Evolutionary conservation across 495 filamentous ascomycete species (phyloP), one percentile per base, ranked within the genome.

Genomic region (Penicillium atrosanguineum): DNA sequence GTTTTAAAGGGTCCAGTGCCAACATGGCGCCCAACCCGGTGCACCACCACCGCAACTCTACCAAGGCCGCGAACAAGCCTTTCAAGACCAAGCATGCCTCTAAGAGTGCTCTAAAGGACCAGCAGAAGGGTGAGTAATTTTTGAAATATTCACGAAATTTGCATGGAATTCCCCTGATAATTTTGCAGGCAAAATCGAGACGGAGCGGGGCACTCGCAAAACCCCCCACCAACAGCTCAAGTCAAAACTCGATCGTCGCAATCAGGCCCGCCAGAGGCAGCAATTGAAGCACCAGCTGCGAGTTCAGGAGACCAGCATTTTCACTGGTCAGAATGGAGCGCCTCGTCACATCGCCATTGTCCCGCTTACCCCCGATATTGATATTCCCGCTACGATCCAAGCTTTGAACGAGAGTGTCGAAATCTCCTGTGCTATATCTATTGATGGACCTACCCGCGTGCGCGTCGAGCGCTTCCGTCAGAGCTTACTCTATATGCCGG

Each of bases 191-290:
- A 89, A 87, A 68, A 71, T 87, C 39, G 83, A 87, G 66, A 53
- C 56, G 67, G 59, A 87, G 72, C 71, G 75, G 65, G 82, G 84
- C 36, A 76, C 75, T 55, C 86, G 93, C 53, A 95, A 89, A 71
- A 95, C 92, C 39, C 88, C 88, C 53, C 90, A 97, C 69, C 95
- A 97, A 67, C 90, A 96, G 73, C 80, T 95, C 67, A 95, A 95
- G 89, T 95, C 92, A 34, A 98, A 96, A 73, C 76, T 98, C 69
- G 90, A 95, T 72, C 87, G 94, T 31, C 82, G 89, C 62, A 96
- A 98, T 71, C 90, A 93, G 75, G 88, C 89, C 43, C 90, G 90
- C 61, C 94, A 98, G 75, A 83, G 83, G 64, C 87, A 91, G 57
- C 78, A 82, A 56, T 72, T 81, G 57, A 96, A 97, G 71, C 85